Conservation (phyloP, 1,284 basidiomycete genomes). For the Agroathelia rolfsii region DNA sequence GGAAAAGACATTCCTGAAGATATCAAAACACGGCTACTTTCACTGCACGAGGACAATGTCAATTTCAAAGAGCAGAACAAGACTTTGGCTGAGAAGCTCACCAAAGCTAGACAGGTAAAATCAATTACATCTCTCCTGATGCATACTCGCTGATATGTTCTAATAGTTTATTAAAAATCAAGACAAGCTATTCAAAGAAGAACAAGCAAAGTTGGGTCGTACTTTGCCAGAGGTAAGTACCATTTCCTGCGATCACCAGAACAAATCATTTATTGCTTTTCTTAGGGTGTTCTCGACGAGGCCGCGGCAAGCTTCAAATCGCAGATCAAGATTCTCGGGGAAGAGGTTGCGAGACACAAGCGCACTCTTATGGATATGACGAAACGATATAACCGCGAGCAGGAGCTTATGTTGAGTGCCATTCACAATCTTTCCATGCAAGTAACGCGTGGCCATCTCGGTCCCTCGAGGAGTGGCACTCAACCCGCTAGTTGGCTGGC, state of each 20-base stretch:
- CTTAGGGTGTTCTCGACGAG: conserved; percentile 58
- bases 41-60: conserved; percentile 70
- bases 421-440: conserved; percentile 65
- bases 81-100: conserved; percentile 67
- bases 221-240: conserved; percentile 14
- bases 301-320: conserved; percentile 58
- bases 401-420: conserved; percentile 69
- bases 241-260: conserved; percentile 22
- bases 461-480: conserved; percentile 25
- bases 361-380: conserved; percentile 43
- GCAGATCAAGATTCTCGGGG: conserved; percentile 63
- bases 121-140: conserved; percentile 4
- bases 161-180: conserved; percentile 83
- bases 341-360: conserved; percentile 59
- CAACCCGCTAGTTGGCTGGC: conserved; percentile 49
- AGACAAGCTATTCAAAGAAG: conserved; percentile 79
- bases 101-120: conserved; percentile 69
- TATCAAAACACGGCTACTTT: conserved; percentile 66
- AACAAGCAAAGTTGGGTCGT: conserved; percentile 42
- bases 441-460: conserved; percentile 41
- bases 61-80: conserved; percentile 64
- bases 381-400: conserved; percentile 62
- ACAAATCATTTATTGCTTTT: conserved; percentile 8
- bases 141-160: conserved; percentile 4
- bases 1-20: conserved; percentile 75